Evolutionary conservation across 2,329 filamentous ascomycete species (phyloP).

Genomic region (Pleoardoris graminearum): DNA sequence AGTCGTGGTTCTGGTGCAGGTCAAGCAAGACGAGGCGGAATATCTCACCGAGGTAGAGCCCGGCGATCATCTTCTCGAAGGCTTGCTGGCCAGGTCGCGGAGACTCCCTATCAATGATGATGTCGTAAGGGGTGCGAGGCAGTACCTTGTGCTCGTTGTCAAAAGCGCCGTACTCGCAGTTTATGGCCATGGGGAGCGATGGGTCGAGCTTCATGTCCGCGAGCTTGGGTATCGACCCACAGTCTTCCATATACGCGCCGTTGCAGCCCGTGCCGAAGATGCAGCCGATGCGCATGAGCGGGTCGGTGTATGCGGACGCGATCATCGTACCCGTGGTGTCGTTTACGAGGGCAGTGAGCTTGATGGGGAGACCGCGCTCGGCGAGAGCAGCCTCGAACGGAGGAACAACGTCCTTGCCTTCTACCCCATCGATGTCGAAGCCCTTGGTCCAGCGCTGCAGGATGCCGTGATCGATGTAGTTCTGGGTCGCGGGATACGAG

Average conservation of each 20-base stretch:
- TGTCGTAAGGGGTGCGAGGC: slow-evolving; percentile 83
- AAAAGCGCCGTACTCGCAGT: slow-evolving; percentile 97
- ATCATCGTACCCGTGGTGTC: slow-evolving; percentile 97
- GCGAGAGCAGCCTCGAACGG: slow-evolving; percentile 81
- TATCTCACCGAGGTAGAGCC: slow-evolving; percentile 91
- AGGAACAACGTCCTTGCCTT: slow-evolving; percentile 87
- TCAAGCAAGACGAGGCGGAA: slow-evolving; percentile 87
- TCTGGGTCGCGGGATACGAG: slow-evolving; percentile 90
- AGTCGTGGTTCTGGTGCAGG: slow-evolving; percentile 66
- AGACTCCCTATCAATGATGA: slow-evolving; percentile 85
- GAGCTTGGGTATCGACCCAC: slow-evolving; percentile 88
- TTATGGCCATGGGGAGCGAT: slow-evolving; percentile 89
- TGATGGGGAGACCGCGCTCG: slow-evolving; percentile 82
- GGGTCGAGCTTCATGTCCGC: slow-evolving; percentile 86
- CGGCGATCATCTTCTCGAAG: slow-evolving; percentile 98
- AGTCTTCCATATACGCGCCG: slow-evolving; percentile 96
- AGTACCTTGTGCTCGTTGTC: slow-evolving; percentile 92
- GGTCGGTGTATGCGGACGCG: slow-evolving; percentile 94
- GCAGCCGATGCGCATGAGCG: slow-evolving; percentile 89
- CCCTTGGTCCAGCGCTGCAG: slow-evolving; percentile 97
- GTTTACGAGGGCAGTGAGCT: slow-evolving; percentile 90
- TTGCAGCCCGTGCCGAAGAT: slow-evolving; percentile 99
- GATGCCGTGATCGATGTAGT: slow-evolving; percentile 90
- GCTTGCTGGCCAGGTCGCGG: slow-evolving; percentile 91
- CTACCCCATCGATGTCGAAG: slow-evolving; percentile 89